A percentile compares a stretch with the other conserved stretches of the same genome.
phyloP scores from a whole-genome alignment of 1,284 basidiomycete species.

The Schizopora paradoxa region DNA sequence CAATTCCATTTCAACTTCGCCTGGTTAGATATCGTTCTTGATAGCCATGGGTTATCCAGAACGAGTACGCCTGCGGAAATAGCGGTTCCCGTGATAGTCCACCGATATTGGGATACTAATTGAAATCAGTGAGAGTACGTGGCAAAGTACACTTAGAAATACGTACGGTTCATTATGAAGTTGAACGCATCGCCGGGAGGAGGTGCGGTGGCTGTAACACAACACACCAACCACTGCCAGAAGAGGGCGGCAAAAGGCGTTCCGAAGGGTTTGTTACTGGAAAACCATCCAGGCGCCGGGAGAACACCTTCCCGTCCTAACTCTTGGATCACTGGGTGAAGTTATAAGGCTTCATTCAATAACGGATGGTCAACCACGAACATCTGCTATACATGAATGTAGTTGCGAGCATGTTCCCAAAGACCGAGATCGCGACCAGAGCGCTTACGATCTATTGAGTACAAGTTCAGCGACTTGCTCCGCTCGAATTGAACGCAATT shows the following conservation, averaged over 20 bases:
- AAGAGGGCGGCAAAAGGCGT: constrained; percentile 55
- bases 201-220: constrained; percentile 40
- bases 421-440: constrained; percentile 55
- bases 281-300: constrained; percentile 55
- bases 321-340: constrained; percentile 59
- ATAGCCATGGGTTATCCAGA: no score
- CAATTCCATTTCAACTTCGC: constrained; percentile 37
- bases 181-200: constrained; percentile 66
- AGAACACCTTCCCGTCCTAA: constrained; percentile 62
- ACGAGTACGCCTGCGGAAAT: constrained; percentile 56
- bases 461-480: not conserved
- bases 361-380: constrained; percentile 22
- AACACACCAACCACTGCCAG: constrained; percentile 49
- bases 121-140: no score
- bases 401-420: constrained; percentile 58
- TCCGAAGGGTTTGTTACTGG: constrained; percentile 58
- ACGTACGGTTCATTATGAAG: constrained; percentile 58
- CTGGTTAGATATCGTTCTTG: no score
- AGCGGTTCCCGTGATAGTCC: no score
- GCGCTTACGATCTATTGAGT: constrained; percentile 45
- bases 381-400: constrained; percentile 62
- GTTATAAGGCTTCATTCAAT: not conserved
- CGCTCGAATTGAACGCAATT: not conserved
- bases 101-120: no score
- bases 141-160: no score